These are phyloP conservation scores for Beauveria varroae DNA, from an alignment of 2,329 filamentous ascomycete genomes.

Conservation along the genomic window DNA sequence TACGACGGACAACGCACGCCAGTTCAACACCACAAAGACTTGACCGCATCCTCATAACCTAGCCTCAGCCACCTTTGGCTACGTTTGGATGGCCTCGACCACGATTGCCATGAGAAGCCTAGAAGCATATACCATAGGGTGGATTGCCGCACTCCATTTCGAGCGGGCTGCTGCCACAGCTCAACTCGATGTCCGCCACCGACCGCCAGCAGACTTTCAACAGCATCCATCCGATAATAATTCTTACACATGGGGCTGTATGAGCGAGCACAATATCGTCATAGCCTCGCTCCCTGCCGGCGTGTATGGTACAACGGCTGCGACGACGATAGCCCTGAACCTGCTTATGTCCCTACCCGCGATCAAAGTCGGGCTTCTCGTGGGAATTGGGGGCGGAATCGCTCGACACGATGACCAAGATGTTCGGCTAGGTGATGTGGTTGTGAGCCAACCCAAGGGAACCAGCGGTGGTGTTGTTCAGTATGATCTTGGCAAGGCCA, in stretches of 20 bases:
- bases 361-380: conserved; percentile 13
- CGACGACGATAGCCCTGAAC: conserved; percentile 11
- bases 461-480: conserved; percentile 16
- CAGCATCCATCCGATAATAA: conserved; percentile 18
- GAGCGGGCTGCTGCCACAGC: conserved; percentile 20
- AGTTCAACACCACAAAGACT: too few species aligned
- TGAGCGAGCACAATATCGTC: conserved; percentile 18
- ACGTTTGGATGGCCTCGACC: too few species aligned
- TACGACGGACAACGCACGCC: too few species aligned
- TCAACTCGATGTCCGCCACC: conserved; percentile 19
- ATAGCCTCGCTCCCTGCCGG: conserved; percentile 15
- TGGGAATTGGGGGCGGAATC: conserved; percentile 15
- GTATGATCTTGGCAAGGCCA: conserved; percentile 18
- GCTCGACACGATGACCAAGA: conserved; percentile 11
- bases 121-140: neutral
- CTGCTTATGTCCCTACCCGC: conserved; percentile 13
- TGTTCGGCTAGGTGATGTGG: conserved; percentile 21
- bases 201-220: conserved; percentile 4
- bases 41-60: too few species aligned
- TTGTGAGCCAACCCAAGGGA: conserved; percentile 18
- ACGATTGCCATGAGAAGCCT: neutral
- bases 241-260: conserved; percentile 18
- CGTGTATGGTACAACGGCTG: conserved; percentile 8
- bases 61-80: too few species aligned
- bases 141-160: conserved; percentile 19